Evolutionary conservation across 768 basidiomycete genomes (phyloP).

Genomic region (Hypsizygus marmoreus): DNA sequence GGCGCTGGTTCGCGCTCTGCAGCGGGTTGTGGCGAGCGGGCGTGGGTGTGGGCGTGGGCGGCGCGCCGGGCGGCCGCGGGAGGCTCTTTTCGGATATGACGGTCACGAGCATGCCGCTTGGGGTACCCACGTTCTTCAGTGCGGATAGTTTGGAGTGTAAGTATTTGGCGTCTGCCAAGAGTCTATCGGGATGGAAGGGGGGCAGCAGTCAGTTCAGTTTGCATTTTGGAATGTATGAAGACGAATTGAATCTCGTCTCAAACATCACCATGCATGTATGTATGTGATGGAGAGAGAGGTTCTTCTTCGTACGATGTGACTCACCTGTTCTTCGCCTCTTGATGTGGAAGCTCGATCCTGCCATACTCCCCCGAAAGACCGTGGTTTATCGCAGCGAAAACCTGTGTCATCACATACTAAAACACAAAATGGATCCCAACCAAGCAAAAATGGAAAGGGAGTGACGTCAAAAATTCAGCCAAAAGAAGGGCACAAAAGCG

Average conservation of each 20-base stretch:
- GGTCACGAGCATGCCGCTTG: slow-evolving; percentile 80
- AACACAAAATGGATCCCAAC: slow-evolving; percentile 16
- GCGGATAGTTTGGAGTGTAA: slow-evolving; percentile 74
- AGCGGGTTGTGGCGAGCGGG: slow-evolving; percentile 34
- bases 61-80: slow-evolving; percentile 32
- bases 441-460: slow-evolving; percentile 1
- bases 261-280: too few species aligned
- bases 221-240: too few species aligned
- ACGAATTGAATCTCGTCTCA: too few species aligned
- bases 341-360: slow-evolving; percentile 78
- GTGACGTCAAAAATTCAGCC: slow-evolving; percentile 13
- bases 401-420: slow-evolving; percentile 93
- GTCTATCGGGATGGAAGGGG: too few species aligned
- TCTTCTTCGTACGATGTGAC: slow-evolving; percentile 22
- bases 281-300: slow-evolving; percentile 5
- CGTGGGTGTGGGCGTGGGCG: slow-evolving; percentile 29
- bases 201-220: too few species aligned
- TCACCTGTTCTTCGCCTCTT: slow-evolving; percentile 85
- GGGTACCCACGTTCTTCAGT: slow-evolving; percentile 71
- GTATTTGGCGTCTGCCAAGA: slow-evolving; percentile 78
- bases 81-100: slow-evolving; percentile 82
- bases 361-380: slow-evolving; percentile 85
- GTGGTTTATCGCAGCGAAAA: slow-evolving; percentile 91
- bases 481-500: slow-evolving; percentile 11
- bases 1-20: slow-evolving; percentile 46